A percentile compares a stretch with the other conserved stretches of the same genome.
phyloP scores from a whole-genome alignment of 2,329 filamentous ascomycete genomes.

The Penicillium sclerotiorum region DNA sequence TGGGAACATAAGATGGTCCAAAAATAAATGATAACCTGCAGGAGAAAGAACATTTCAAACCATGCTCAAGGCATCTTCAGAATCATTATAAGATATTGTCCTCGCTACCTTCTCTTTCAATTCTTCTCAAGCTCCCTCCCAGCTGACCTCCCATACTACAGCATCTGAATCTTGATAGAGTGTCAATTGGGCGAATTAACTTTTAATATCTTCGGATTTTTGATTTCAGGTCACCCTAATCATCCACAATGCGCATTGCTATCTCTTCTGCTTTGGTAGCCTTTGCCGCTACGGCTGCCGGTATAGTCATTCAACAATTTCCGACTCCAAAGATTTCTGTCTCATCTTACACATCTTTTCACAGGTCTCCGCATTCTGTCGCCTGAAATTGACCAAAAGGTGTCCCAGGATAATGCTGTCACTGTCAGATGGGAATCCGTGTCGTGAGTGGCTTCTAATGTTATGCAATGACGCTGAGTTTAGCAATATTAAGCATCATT shows the following conservation, averaged over 20 bases:
- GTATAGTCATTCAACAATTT: constrained; percentile 16
- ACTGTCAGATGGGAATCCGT: constrained; percentile 45
- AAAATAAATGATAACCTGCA: constrained; percentile 15
- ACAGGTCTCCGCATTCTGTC: constrained; percentile 40
- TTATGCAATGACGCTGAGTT: neutral
- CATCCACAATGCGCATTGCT: constrained; percentile 32
- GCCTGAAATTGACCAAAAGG: constrained; percentile 33
- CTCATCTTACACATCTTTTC: neutral
- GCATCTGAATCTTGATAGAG: no score
- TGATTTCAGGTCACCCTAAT: neutral
- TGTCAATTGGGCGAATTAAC: no score
- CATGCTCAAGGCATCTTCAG: neutral
- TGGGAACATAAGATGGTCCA: constrained; percentile 16
- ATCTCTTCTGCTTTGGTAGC: constrained; percentile 28
- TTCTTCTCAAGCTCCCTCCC: constrained; percentile 11
- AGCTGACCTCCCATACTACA: constrained; percentile 1
- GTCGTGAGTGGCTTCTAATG: constrained; percentile 25
- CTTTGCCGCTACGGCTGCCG: constrained; percentile 33
- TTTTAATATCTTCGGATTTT: neutral
- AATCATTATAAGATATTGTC: constrained; percentile 15
- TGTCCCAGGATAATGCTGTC: constrained; percentile 42
- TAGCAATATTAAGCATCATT: neutral
- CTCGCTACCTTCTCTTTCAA: constrained; percentile 1
- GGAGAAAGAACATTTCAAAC: no score
- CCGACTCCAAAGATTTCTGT: neutral